phyloP scores from a whole-genome alignment of 2,329 filamentous ascomycete genomes.

The Zymoseptoria pseudotritici region DNA sequence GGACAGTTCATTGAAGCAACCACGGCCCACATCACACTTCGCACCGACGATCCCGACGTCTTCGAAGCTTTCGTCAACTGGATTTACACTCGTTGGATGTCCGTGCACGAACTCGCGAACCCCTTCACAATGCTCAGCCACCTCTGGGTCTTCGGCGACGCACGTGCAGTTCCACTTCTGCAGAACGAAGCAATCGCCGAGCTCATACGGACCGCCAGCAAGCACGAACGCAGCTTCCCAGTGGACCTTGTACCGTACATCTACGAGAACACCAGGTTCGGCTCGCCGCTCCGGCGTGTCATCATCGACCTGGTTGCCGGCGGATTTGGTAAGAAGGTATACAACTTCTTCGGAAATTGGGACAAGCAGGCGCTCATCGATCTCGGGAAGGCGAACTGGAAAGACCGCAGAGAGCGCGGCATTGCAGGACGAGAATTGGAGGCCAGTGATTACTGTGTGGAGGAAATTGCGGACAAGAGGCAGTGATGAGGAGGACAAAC shows the following conservation, averaged over 20 bases:
- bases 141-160: constrained; percentile 1
- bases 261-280: no score
- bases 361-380: background rate
- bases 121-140: background rate
- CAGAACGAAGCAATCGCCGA: no score
- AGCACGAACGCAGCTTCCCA: no score
- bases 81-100: constrained; percentile 1
- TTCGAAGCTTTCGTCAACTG: constrained; percentile 10
- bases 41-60: constrained; percentile 1
- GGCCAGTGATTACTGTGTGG: background rate
- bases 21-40: background rate
- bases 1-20: background rate
- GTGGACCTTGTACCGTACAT: no score
- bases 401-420: background rate
- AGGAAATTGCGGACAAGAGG: no score
- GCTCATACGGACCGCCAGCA: no score
- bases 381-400: background rate
- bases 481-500: no score
- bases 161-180: background rate
- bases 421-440: background rate
- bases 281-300: background rate
- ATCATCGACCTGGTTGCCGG: background rate
- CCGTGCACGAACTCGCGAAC: no score
- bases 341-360: background rate
- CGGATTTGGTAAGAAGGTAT: background rate